phyloP scores from a whole-genome alignment of 140 eudicot species.

The Stevia rebaudiana region DNA sequence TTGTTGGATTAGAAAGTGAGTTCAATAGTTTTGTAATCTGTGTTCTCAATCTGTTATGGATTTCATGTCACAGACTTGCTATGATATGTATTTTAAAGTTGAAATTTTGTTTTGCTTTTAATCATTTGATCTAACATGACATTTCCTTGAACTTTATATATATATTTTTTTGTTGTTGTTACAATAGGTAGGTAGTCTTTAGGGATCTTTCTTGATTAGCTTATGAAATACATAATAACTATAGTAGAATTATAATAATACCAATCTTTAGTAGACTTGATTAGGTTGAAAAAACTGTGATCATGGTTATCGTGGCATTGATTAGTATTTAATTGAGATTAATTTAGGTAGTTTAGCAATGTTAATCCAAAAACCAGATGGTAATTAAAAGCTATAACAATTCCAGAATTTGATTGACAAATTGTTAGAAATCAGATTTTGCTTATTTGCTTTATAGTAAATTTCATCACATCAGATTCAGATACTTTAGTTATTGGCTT shows the following conservation, averaged over 20 bases:
- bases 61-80: neutral
- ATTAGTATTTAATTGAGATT: too few species aligned
- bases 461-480: neutral
- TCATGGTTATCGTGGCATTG: too few species aligned
- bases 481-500: neutral
- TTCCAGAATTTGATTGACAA: neutral
- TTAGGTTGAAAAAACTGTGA: neutral
- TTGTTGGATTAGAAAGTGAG: conserved; percentile 15
- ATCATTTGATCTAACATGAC: neutral
- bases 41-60: neutral
- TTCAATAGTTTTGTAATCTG: neutral
- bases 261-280: too few species aligned
- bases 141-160: neutral
- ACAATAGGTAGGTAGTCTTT: neutral
- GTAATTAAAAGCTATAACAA: too few species aligned
- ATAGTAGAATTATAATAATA: too few species aligned
- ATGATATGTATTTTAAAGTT: neutral
- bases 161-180: neutral
- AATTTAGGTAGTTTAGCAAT: too few species aligned
- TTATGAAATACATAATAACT: too few species aligned
- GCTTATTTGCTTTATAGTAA: neutral
- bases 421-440: conserved; percentile 4
- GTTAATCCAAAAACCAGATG: too few species aligned
- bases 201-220: conserved; percentile 18
- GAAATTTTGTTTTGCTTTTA: neutral